Evolutionary conservation across 2,329 filamentous ascomycete genomes (phyloP), one percentile per base, ranked within the genome.

Genomic region (Ascochyta lentis): DNA sequence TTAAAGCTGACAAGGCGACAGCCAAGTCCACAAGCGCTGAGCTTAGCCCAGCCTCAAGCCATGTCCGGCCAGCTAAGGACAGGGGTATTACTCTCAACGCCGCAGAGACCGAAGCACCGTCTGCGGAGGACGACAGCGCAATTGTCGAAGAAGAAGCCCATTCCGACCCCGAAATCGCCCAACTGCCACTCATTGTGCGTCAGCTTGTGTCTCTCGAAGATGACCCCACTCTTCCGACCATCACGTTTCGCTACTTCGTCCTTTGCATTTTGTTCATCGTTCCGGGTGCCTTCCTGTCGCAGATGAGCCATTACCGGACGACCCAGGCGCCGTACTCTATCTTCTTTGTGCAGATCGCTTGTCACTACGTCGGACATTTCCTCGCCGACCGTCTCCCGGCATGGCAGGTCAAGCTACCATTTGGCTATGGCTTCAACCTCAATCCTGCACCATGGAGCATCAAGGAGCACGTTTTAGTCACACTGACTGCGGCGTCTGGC

Each of bases 221-320:
- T 64, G 83, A 87, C 62, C 78, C 84, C 0, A 79, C 74, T 3
- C 73, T 84, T 26, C 81, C 82, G 0, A 85, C 83, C 12, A 74
- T 87, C 22, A 87, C 84, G 1, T 86, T 87, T 60, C 81, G 84
- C 24, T 87, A 85, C 63, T 84, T 86, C 63, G 47, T 86, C 23
- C 73, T 86, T 23, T 78, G 81, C 5, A 68, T 83, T 50, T 56
- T 86, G 16, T 86, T 86, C 62, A 80, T 86, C 40, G 77, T 80
- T 0, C 83, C 84, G 0, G 84, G 84, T 2, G 84, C 84, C 2
- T 83, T 86, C 60, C 67, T 87, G 2, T 83, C 81, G 5, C 80
- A 83, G 63, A 81, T 86, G 78, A 81, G 79, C 57, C 77, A 80
- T 44, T 87, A 80, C 63, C 79, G 84, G 40, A 86, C 84, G 1